Evolutionary conservation across 306 rosid genomes (phyloP).

Genomic region (Gleditsia sinensis): DNA sequence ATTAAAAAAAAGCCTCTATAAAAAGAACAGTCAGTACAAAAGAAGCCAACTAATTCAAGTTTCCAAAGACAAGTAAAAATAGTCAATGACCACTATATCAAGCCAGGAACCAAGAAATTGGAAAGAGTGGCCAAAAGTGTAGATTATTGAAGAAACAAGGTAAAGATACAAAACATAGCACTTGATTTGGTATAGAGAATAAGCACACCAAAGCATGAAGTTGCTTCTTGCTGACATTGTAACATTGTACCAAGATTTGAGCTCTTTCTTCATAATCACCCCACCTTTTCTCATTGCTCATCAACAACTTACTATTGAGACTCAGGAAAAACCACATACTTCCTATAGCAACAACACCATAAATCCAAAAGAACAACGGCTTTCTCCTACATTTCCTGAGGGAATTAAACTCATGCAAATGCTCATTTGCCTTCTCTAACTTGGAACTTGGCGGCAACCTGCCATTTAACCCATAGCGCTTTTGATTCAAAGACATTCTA

Average conservation of each 20-base stretch:
- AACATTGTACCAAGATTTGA: slow-evolving; percentile 54
- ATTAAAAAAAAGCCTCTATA: slow-evolving; percentile 13
- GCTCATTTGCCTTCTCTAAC: slow-evolving; percentile 61
- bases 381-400: slow-evolving; percentile 48
- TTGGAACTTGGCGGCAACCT: slow-evolving; percentile 49
- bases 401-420: slow-evolving; percentile 51
- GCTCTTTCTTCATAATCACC: slow-evolving; percentile 49
- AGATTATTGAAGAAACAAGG: slow-evolving; percentile 12
- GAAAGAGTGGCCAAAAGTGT: slow-evolving; percentile 7
- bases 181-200: slow-evolving; percentile 82
- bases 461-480: slow-evolving; percentile 60
- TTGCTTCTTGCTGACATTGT: slow-evolving; percentile 66
- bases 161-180: slow-evolving; percentile 25
- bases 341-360: slow-evolving; percentile 44
- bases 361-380: slow-evolving; percentile 51
- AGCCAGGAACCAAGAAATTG: slow-evolving; percentile 23
- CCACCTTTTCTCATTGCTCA: slow-evolving; percentile 39
- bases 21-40: slow-evolving; percentile 9
- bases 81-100: not conserved
- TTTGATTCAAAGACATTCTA: slow-evolving; percentile 69
- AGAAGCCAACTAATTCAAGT: slow-evolving; percentile 12
- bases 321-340: slow-evolving; percentile 49
- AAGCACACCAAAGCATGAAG: slow-evolving; percentile 58
- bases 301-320: slow-evolving; percentile 40
- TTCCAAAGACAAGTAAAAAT: not conserved